Evolutionary conservation across 768 basidiomycete species (phyloP).

Genomic region (Fomitopsis pulvina): DNA sequence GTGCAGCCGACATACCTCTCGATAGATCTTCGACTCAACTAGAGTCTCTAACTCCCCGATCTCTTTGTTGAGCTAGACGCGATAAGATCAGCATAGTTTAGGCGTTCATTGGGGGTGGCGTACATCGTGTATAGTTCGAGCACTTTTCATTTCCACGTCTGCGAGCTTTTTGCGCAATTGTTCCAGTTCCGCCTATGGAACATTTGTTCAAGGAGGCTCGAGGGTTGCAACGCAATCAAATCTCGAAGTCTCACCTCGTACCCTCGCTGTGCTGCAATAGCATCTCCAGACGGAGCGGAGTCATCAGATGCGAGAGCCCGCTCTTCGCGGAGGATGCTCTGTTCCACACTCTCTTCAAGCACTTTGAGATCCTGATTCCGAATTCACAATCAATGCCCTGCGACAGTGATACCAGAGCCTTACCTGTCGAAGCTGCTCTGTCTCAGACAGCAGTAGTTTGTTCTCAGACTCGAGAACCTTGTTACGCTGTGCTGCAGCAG

Average conservation of each 20-base stretch:
- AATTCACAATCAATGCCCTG: constrained; percentile 1
- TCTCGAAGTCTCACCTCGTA: too few species aligned
- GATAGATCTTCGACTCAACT: constrained; percentile 95
- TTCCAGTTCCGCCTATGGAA: constrained; percentile 53
- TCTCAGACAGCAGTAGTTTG: constrained; percentile 55
- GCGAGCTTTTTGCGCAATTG: constrained; percentile 62
- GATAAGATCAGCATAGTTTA: constrained; percentile 5
- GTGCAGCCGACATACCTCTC: constrained; percentile 47
- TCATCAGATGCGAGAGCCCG: constrained; percentile 25
- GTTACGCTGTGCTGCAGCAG: constrained; percentile 51
- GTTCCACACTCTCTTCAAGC: constrained; percentile 71
- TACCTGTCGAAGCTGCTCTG: constrained; percentile 71
- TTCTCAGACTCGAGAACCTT: constrained; percentile 78
- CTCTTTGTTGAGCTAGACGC: constrained; percentile 75
- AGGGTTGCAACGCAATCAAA: constrained; percentile 7
- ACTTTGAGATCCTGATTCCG: constrained; percentile 58
- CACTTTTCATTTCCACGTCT: constrained; percentile 71
- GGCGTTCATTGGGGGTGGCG: constrained; percentile 18
- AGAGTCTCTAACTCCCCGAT: constrained; percentile 88
- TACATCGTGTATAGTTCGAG: constrained; percentile 63
- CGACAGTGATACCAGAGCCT: background rate
- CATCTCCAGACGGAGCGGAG: constrained; percentile 2
- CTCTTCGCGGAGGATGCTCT: constrained; percentile 48
- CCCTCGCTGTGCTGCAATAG: constrained; percentile 35
- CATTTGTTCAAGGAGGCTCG: background rate